Base-by-base conservation (phyloP, 129 eudicot genomes). In the Flaveria trinervia region DNA sequence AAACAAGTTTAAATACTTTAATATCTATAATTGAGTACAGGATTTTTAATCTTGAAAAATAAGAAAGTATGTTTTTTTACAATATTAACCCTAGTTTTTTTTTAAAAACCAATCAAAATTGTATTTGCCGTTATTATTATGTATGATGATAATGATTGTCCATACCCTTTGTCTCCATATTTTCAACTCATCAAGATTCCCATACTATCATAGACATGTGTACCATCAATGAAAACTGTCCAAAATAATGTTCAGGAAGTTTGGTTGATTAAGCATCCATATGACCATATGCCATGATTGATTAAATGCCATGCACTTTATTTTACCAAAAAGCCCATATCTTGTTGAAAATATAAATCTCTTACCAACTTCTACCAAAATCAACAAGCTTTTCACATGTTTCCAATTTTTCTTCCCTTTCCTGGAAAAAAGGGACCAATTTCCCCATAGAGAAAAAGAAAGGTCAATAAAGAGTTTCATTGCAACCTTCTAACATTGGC, bases 261-360 rank as follows among this genome's bases (percentile, higher is more conserved):
- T 36, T 30, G 45, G 70, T 33, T 64, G 48, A 65, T 65, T 20
- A 65, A 33, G 36, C 49, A 65, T n/a, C 39, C 39, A 33, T 46
- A 50, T 33, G 11, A 9, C 39, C 39, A 33, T 46, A 50, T 33
- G 11, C n/a, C 41, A 36, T 12, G 11, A 11, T 16, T 52, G 59
- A n/a, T 7, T 3, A 16, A n/a, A 16, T 14, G 7, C 59, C 10
- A 22, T 52, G 3, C 23, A 20, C 28, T 56, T 62, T 28, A 6
- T 26, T 26, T 62, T 16, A 30, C 41, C 36, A 68, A 54, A 76
- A 77, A 23, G 59, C 66, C 65, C 62, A 59, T 74, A 17, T 76
- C 77, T 46, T 85, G 88, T 72, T 82, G 84, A 57, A 44, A 61
- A 68, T 41, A 62, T 82, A 70, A 82, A 81, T 70, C 70, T 71